Base-by-base conservation (phyloP, 2,329 filamentous ascomycete species). In the Aciculosporium take region DNA sequence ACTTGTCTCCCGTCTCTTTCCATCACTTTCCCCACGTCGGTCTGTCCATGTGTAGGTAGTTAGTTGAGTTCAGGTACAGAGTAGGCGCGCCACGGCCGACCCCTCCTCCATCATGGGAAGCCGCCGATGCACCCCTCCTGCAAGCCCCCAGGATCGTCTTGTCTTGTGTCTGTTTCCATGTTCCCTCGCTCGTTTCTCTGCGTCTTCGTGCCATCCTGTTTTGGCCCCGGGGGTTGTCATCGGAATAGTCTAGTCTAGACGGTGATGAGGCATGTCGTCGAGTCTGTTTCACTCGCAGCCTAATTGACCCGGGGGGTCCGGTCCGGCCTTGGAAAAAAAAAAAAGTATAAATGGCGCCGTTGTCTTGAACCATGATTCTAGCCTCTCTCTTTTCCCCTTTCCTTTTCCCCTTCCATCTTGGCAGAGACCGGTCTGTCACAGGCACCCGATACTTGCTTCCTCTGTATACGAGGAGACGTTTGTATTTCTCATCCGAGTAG, bases 331-430 rank as follows among this genome's bases (percentile, higher is more conserved):
- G 55, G 57, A 73, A 67, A 72, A 68, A 33, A 35, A 74, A 68
- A 72, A 68, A 25, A 17, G 65, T 79, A 80, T 80, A 80, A 80
- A 79, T 76, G 64, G 72, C 60, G 57, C 55, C 54, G 56, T 62
- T 59, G 61, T 71, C 62, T 62, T 68, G 66, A 51, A 59, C 21
- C 20, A 57, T 60, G 53, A 53, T 52, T 51, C 47, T 48, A 44
- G 56, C 56, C 64, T 72, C 65, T 62, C 69, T 72, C 66, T 67
- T 73, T 63, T 64, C 68, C 69, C 68, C 62, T 50, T 46, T 40
- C 41, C 45, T 37, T 43, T 38, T 45, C 37, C n/a, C 9, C 28
- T 25, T 8, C 12, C 17, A 12, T 39, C 31, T 17, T 13, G 23
- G 6, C 24, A 29, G 25, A 40, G 23, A 28, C 18, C 17, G 13